Evolutionary conservation across 345 rosid species (phyloP).

Genomic region (Arabis hirsuta): DNA sequence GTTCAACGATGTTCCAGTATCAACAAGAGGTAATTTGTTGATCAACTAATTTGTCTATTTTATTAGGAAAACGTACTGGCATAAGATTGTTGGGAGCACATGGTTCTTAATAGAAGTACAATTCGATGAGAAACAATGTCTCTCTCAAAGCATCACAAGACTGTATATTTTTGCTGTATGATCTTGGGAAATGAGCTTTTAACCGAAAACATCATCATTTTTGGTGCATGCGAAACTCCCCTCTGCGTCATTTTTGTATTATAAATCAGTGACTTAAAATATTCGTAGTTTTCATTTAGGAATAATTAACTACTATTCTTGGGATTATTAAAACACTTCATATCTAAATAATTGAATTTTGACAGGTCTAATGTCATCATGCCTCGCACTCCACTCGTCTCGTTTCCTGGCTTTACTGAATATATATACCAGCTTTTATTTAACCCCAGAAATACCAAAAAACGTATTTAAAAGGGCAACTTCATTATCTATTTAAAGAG

Average conservation of each 20-base stretch:
- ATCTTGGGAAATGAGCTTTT: constrained; percentile 43
- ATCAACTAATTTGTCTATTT: not conserved
- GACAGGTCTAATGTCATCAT: constrained; percentile 59
- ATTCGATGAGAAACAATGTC: constrained; percentile 37
- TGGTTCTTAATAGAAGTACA: constrained; percentile 41
- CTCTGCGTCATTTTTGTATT: constrained; percentile 22
- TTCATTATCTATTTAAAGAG: constrained; percentile 24
- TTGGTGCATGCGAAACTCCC: constrained; percentile 44
- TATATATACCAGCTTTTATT: constrained; percentile 33
- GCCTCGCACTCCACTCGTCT: constrained; percentile 55
- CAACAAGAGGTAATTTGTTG: constrained; percentile 9
- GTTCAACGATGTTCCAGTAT: constrained; percentile 11
- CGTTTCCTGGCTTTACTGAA: constrained; percentile 47
- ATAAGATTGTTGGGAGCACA: constrained; percentile 43
- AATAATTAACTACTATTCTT: constrained; percentile 36
- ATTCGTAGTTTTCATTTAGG: constrained; percentile 29
- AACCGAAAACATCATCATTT: constrained; percentile 43
- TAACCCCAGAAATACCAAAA: constrained; percentile 18
- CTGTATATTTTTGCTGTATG: constrained; percentile 43
- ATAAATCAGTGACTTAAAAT: constrained; percentile 27
- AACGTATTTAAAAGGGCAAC: constrained; percentile 19
- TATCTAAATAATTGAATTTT: constrained; percentile 48
- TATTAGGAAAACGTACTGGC: constrained; percentile 8
- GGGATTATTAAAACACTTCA: constrained; percentile 49
- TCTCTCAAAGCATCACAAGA: constrained; percentile 34